Evolutionary conservation across 805 yeast genomes (phyloP).

Genomic region (Candida takata): DNA sequence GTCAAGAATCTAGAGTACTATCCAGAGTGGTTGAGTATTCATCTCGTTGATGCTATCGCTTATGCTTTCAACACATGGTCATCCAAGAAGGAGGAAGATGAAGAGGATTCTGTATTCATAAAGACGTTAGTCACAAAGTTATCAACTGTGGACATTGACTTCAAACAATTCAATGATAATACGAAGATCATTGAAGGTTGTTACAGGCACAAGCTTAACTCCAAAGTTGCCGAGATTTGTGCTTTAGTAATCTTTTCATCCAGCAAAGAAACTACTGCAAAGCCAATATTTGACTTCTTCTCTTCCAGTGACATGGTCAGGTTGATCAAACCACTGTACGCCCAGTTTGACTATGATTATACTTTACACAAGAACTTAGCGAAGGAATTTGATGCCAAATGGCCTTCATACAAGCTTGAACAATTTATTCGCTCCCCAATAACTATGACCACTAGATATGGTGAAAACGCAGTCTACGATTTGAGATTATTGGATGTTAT

Average conservation of each 20-base stretch:
- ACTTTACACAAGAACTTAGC: conserved; percentile 40
- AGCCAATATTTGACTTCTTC: conserved; percentile 37
- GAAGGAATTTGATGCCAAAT: conserved; percentile 38
- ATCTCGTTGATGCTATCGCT: conserved; percentile 65
- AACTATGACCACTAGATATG: conserved; percentile 41
- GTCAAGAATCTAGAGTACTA: conserved; percentile 44
- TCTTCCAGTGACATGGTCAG: conserved; percentile 29
- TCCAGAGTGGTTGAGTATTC: conserved; percentile 59
- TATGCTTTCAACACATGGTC: conserved; percentile 77
- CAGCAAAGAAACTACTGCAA: conserved; percentile 33
- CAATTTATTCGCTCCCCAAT: conserved; percentile 47
- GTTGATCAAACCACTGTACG: conserved; percentile 30
- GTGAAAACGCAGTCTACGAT: conserved; percentile 49
- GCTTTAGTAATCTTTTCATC: conserved; percentile 65
- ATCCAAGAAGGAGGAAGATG: conserved; percentile 39
- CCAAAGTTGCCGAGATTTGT: conserved; percentile 68
- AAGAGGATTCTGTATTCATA: conserved; percentile 36
- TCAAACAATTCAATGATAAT: conserved; percentile 4
- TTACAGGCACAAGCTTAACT: conserved; percentile 48
- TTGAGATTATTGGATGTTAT: conserved; percentile 55
- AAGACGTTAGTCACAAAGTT: conserved; percentile 28
- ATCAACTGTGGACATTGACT: conserved; percentile 11
- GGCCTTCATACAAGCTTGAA: conserved; percentile 39
- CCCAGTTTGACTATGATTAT: conserved; percentile 40
- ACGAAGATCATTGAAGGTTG: conserved; percentile 33